Conservation (phyloP, 2,329 filamentous ascomycete genomes). For the Fusarium sp. region DNA sequence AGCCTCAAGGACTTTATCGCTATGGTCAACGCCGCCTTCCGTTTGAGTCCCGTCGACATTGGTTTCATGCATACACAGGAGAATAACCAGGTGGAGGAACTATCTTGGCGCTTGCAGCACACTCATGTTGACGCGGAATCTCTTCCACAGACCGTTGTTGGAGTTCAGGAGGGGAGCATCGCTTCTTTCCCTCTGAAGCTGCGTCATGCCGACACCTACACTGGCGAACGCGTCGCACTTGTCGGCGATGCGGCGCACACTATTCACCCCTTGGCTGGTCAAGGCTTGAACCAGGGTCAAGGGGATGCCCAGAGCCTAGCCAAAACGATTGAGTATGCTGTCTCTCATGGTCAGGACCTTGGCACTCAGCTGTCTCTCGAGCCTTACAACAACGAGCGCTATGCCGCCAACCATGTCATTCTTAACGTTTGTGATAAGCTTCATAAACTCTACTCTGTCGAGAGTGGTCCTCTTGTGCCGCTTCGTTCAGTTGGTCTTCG, state of each 20-base stretch:
- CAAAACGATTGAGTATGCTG: constrained; percentile 76
- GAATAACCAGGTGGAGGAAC: constrained; percentile 72
- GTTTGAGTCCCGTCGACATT: constrained; percentile 80
- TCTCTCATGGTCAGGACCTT: constrained; percentile 86
- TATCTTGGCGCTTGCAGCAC: constrained; percentile 82
- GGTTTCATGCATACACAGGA: constrained; percentile 77
- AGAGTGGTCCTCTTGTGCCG: constrained; percentile 80
- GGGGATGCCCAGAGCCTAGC: constrained; percentile 85
- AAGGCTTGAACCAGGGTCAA: constrained; percentile 93
- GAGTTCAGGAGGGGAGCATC: constrained; percentile 79
- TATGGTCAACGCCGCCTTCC: constrained; percentile 93
- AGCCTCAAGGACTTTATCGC: constrained; percentile 77
- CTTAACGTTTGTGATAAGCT: constrained; percentile 87
- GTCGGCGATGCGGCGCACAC: constrained; percentile 96
- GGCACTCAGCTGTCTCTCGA: constrained; percentile 82
- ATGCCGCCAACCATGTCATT: constrained; percentile 80
- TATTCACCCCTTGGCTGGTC: constrained; percentile 91
- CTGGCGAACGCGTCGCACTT: constrained; percentile 86
- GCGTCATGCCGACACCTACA: constrained; percentile 93
- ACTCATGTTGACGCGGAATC: constrained; percentile 62
- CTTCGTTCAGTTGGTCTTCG: constrained; percentile 79
- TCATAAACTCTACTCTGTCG: constrained; percentile 89
- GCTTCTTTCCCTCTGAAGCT: constrained; percentile 92
- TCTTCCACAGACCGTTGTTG: constrained; percentile 71
- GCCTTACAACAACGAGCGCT: constrained; percentile 81